phyloP scores from a whole-genome alignment of 352 stramenopile species.

The Plasmopara viticola region DNA sequence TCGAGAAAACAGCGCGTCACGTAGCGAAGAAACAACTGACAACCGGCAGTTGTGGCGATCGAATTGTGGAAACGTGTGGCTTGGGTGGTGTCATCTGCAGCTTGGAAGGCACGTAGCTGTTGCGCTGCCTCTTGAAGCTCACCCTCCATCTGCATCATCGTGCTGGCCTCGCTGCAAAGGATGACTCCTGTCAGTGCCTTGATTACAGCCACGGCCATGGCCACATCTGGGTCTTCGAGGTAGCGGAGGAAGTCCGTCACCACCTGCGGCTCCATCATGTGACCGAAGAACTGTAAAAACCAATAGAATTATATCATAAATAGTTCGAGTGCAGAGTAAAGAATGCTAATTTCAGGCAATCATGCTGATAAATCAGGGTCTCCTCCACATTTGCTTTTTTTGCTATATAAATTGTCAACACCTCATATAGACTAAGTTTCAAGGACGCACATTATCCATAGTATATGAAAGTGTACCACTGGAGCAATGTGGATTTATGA shows the following conservation, averaged over 20 bases:
- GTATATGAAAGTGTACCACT: no score
- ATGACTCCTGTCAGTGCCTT: slow-evolving; percentile 91
- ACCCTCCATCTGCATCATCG: slow-evolving; percentile 94
- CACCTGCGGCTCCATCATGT: slow-evolving; percentile 24
- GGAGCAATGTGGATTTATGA: no score
- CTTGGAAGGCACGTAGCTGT: slow-evolving; percentile 55
- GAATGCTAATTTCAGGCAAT: no score
- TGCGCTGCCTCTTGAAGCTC: slow-evolving; percentile 85
- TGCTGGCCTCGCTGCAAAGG: slow-evolving; percentile 83
- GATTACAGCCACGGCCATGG: slow-evolving; percentile 91
- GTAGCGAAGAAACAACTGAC: slow-evolving; percentile 92
- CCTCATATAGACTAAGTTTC: no score
- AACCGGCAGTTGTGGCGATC: slow-evolving; percentile 88
- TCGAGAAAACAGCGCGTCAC: slow-evolving; percentile 88
- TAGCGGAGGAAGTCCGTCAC: slow-evolving; percentile 72
- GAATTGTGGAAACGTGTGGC: slow-evolving; percentile 65
- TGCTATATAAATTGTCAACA: no score
- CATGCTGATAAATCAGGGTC: no score
- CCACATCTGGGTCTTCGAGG: slow-evolving; percentile 69
- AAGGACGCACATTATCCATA: no score
- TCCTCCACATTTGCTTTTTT: no score
- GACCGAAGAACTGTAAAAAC: no score
- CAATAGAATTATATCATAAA: no score
- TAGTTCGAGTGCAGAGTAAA: no score
- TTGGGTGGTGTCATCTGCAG: slow-evolving; percentile 29